Evolutionary conservation across 495 filamentous ascomycete genomes (phyloP).

Genomic region (Penicillium cosmopolitanum): DNA sequence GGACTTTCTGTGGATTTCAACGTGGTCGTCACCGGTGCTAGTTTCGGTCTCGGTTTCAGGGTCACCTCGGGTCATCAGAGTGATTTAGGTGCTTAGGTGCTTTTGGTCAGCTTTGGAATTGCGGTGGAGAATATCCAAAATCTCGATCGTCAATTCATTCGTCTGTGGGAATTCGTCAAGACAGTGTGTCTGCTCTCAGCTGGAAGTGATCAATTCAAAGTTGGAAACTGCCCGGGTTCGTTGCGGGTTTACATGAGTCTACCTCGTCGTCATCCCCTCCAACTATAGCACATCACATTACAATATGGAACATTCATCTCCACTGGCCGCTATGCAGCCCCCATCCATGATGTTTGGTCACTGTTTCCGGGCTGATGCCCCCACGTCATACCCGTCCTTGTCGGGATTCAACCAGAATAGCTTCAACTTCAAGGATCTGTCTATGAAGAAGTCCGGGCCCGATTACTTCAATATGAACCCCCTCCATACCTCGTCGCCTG

Average conservation of each 20-base stretch:
- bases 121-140: neutral
- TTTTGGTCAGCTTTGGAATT: neutral
- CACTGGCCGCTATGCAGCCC: slow-evolving; percentile 91
- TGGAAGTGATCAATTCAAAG: too few relatives aligned
- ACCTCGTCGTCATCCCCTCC: neutral
- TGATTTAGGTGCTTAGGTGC: too few relatives aligned
- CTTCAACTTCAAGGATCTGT: slow-evolving; percentile 74
- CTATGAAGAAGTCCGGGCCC: slow-evolving; percentile 63
- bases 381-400: slow-evolving; percentile 55
- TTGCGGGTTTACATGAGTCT: neutral
- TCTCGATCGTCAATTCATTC: neutral
- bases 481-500: slow-evolving; percentile 84
- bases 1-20: slow-evolving; percentile 6
- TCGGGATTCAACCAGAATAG: slow-evolving; percentile 62
- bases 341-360: slow-evolving; percentile 62
- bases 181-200: too few relatives aligned
- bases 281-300: slow-evolving; percentile 14
- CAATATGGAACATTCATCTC: slow-evolving; percentile 89
- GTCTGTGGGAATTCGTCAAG: neutral
- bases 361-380: slow-evolving; percentile 57
- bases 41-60: neutral
- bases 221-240: neutral
- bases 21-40: neutral
- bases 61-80: too few relatives aligned
- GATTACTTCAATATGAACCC: slow-evolving; percentile 81